Percentiles rank a stretch among this genome's conserved stretches.
Evolutionary conservation across 495 filamentous ascomycete species (phyloP).

Genomic region (Penicillium crystallinum): DNA sequence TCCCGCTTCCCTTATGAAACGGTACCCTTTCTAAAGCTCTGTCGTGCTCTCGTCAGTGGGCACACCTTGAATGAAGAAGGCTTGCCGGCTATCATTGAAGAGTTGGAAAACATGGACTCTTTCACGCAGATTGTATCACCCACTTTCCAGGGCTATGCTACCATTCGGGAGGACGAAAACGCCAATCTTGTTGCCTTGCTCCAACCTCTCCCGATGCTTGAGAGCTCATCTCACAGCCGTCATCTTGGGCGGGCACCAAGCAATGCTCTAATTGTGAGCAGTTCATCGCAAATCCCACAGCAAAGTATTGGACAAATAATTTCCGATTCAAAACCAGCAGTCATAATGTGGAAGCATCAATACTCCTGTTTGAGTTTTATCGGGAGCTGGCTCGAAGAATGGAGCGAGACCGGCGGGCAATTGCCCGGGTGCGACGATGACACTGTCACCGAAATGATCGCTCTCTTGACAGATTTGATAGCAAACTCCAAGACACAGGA

Average conservation of each 20-base stretch:
- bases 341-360: conserved; percentile 62
- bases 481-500: conserved; percentile 27
- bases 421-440: conserved; percentile 38
- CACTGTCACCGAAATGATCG: conserved; percentile 58
- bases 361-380: conserved; percentile 77
- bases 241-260: conserved; percentile 15
- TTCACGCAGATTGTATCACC: conserved; percentile 69
- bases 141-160: conserved; percentile 63
- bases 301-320: conserved; percentile 67
- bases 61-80: conserved; percentile 44
- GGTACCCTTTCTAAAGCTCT: conserved; percentile 68
- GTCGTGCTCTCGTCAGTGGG: conserved; percentile 46
- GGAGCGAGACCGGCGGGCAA: conserved; percentile 37
- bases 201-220: conserved; percentile 39
- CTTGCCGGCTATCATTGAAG: conserved; percentile 43
- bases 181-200: conserved; percentile 52
- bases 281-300: conserved; percentile 45
- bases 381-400: conserved; percentile 65
- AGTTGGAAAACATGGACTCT: conserved; percentile 58
- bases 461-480: conserved; percentile 55
- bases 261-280: conserved; percentile 36
- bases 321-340: conserved; percentile 57
- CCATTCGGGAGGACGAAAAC: conserved; percentile 79
- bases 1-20: conserved; percentile 84
- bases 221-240: conserved; percentile 16